Conservation (phyloP, 106 monocot species). For the Dendrobium chrysotoxum region DNA sequence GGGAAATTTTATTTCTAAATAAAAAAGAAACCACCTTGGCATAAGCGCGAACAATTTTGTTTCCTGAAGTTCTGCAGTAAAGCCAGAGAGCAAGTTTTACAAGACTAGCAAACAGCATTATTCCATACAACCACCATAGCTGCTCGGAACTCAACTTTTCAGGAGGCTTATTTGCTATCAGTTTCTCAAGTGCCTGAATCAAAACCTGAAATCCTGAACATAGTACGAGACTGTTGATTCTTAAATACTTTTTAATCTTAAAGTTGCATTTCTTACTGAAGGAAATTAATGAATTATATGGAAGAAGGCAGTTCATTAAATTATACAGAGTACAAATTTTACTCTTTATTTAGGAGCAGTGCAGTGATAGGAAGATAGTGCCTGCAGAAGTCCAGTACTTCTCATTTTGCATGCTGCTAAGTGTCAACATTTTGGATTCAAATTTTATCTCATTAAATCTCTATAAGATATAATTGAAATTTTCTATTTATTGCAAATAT, state of each 20-base stretch:
- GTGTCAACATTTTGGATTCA: no score
- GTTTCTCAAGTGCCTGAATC: constrained; percentile 65
- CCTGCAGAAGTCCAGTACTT: no score
- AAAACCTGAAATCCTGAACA: constrained; percentile 81
- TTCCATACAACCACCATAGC: constrained; percentile 66
- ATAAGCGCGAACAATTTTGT: constrained; percentile 82
- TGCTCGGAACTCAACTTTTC: constrained; percentile 45
- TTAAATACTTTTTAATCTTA: background rate
- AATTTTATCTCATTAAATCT: no score
- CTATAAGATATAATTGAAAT: no score
- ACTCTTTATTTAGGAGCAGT: background rate
- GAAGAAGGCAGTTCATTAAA: background rate
- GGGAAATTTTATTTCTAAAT: background rate
- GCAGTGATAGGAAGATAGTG: no score
- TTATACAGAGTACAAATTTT: background rate
- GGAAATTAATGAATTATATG: background rate
- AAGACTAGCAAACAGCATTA: constrained; percentile 74
- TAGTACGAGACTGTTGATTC: background rate
- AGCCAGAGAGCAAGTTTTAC: constrained; percentile 89
- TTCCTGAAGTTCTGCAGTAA: constrained; percentile 71
- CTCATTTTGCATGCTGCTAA: no score
- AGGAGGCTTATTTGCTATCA: constrained; percentile 44
- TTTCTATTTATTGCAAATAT: no score
- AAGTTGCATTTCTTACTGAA: background rate
- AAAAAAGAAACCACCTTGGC: constrained; percentile 59